phyloP scores from a whole-genome alignment of 2,329 filamentous ascomycete genomes.

The Aspergillus phoenicis region DNA sequence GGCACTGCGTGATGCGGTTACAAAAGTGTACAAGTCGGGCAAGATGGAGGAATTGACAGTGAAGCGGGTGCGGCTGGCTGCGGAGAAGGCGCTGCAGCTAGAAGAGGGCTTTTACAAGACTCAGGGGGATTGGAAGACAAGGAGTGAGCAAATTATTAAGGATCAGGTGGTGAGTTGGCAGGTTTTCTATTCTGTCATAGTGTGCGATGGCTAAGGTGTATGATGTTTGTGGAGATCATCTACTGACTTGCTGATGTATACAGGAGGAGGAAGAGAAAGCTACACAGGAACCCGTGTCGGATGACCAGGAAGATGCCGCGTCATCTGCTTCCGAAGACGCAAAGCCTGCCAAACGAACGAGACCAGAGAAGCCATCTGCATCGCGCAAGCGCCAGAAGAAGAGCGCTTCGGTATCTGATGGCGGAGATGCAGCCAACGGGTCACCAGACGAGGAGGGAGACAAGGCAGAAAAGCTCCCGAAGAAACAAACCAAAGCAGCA shows the following conservation, averaged over 20 bases:
- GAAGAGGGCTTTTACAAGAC: conserved; percentile 58
- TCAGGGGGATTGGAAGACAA: conserved; percentile 56
- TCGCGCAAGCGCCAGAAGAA: conserved; percentile 41
- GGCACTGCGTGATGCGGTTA: conserved; percentile 42
- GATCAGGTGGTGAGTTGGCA: conserved; percentile 51
- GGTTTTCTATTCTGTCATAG: not conserved
- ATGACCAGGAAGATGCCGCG: conserved; percentile 15
- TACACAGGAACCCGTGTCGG: conserved; percentile 16
- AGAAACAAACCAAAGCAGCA: conserved; percentile 14
- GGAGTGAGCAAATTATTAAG: conserved; percentile 57
- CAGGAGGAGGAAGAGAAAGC: conserved; percentile 39
- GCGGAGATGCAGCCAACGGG: conserved; percentile 20
- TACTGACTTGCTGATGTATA: not conserved
- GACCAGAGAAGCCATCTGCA: conserved; percentile 23
- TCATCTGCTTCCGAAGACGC: conserved; percentile 24
- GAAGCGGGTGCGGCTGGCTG: conserved; percentile 57
- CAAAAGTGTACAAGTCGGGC: conserved; percentile 37
- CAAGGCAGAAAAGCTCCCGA: conserved; percentile 18
- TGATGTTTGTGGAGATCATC: not conserved
- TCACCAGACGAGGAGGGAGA: conserved; percentile 25
- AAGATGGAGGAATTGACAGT: conserved; percentile 58
- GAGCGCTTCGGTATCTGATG: conserved; percentile 30
- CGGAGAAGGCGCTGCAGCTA: conserved; percentile 56
- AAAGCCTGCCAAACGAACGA: conserved; percentile 33
- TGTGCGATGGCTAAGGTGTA: not conserved